Base-by-base conservation (phyloP, 2,329 filamentous ascomycete species). In the Zymoseptoria ardabiliae region DNA sequence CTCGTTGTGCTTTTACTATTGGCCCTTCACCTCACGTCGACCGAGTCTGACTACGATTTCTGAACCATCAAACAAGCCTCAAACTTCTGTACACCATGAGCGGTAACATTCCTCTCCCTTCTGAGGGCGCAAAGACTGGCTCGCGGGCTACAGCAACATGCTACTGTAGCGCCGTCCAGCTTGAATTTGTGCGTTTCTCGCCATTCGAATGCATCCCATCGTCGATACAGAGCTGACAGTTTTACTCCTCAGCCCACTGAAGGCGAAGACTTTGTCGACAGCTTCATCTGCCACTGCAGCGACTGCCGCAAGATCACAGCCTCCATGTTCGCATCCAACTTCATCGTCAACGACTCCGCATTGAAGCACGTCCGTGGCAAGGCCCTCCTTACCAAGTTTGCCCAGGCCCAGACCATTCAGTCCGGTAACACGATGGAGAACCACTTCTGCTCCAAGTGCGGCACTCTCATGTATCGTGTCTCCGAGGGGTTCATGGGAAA, bases 251-350 rank as follows among this genome's bases (percentile, higher is more conserved):
- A 70, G 65, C 69, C 81, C 1, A 78, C 73, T 19, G 64, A 78
- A 61, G 76, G 71, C 0, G 75, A 76, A 0, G 79, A 76, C 9
- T 69, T 85, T 0, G 61, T 81, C 19, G 71, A 73, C 60, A 78
- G 75, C 4, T 85, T 85, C 66, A 65, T 85, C 64, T 87, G 83
- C 72, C 76, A 86, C 73, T 87, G 84, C 69, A 69, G 71, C 21
- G 83, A 86, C 70, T 85, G 82, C 70, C 82, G 75, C 67, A 86
- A 86, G 66, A 76, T 87, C 61, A 85, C 82, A 0, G 82, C 83
- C 0, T 84, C 82, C 5, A 84, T 85, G 80, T 85, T 84, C 71
- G 79, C 82, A 2, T 80, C 81, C 56, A 85, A 83, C 72, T 84
- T 86, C 67, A 76, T 76, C 59, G 70, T 85, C 49, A 62, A 67